Conservation (phyloP, 768 basidiomycete genomes). For the Suillus spraguei region DNA sequence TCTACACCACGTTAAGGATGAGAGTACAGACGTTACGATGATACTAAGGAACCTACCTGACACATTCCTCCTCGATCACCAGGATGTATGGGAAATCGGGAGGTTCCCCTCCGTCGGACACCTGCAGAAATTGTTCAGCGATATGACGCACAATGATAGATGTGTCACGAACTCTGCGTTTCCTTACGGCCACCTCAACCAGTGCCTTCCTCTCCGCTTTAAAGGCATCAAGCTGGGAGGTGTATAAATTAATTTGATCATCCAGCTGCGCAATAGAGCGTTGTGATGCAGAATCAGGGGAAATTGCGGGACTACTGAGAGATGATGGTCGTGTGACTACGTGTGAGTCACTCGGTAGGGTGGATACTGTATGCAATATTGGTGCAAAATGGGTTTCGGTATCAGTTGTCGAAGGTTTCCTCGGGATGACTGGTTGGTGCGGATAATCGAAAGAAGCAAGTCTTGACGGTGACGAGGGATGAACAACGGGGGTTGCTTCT, state of each 20-base stretch:
- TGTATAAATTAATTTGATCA: slow-evolving; percentile 38
- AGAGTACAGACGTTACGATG: neutral
- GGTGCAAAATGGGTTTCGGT: neutral
- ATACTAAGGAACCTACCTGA: slow-evolving; percentile 28
- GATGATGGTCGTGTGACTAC: neutral
- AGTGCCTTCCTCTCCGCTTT: slow-evolving; percentile 38
- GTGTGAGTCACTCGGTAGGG: neutral
- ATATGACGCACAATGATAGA: neutral
- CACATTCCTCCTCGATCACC: slow-evolving; percentile 37
- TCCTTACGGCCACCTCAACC: slow-evolving; percentile 23
- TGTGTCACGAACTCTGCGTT: slow-evolving; percentile 23
- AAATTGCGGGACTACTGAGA: neutral
- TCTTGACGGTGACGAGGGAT: neutral
- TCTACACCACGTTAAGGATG: slow-evolving; percentile 20
- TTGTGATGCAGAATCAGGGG: neutral
- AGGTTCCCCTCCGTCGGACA: neutral
- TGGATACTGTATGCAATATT: neutral
- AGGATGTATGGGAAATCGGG: slow-evolving; percentile 27
- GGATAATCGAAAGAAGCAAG: too few relatives aligned
- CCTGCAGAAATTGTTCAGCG: neutral
- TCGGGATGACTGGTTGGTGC: neutral
- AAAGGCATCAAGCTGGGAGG: slow-evolving; percentile 39
- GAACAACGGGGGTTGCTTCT: neutral
- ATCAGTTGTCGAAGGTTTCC: neutral
- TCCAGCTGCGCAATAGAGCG: slow-evolving; percentile 35